Evolutionary conservation across 2,329 filamentous ascomycete genomes (phyloP).

Genomic region (Albophoma yamanashiensis): DNA sequence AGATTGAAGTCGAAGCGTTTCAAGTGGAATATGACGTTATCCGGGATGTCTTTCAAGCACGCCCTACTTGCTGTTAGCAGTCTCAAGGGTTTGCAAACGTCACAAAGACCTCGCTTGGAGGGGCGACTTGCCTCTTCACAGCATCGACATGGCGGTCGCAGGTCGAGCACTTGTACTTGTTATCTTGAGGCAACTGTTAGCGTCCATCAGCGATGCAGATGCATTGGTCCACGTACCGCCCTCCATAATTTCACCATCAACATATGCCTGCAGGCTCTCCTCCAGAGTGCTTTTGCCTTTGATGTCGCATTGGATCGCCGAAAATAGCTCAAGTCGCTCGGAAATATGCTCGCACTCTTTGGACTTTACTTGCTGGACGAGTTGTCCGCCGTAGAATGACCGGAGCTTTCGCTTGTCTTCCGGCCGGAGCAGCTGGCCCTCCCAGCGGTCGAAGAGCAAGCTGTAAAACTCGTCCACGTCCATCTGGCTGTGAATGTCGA

Average conservation of each 20-base stretch:
- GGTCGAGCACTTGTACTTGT: constrained; percentile 93
- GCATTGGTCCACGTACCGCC: constrained; percentile 43
- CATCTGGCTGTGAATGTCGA: constrained; percentile 89
- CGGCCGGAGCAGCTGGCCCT: constrained; percentile 60
- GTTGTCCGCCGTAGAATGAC: constrained; percentile 80
- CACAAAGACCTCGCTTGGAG: neutral
- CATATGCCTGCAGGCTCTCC: constrained; percentile 89
- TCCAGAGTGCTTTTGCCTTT: constrained; percentile 77
- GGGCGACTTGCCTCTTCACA: constrained; percentile 57
- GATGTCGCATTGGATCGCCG: constrained; percentile 91
- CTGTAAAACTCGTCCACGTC: constrained; percentile 98
- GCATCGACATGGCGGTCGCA: constrained; percentile 87
- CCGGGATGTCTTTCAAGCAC: constrained; percentile 83
- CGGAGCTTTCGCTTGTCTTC: constrained; percentile 65
- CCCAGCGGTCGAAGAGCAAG: constrained; percentile 82
- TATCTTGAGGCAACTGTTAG: constrained; percentile 44
- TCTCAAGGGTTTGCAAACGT: neutral
- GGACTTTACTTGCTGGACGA: constrained; percentile 91
- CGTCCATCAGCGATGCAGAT: neutral
- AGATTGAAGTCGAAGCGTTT: constrained; percentile 82
- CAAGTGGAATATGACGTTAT: constrained; percentile 91
- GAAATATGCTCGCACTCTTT: constrained; percentile 93
- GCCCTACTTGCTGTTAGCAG: constrained; percentile 40
- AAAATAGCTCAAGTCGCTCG: constrained; percentile 80
- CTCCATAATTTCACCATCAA: constrained; percentile 93